phyloP scores from a whole-genome alignment of 208 protist genomes.

The Leishmania arabica region DNA sequence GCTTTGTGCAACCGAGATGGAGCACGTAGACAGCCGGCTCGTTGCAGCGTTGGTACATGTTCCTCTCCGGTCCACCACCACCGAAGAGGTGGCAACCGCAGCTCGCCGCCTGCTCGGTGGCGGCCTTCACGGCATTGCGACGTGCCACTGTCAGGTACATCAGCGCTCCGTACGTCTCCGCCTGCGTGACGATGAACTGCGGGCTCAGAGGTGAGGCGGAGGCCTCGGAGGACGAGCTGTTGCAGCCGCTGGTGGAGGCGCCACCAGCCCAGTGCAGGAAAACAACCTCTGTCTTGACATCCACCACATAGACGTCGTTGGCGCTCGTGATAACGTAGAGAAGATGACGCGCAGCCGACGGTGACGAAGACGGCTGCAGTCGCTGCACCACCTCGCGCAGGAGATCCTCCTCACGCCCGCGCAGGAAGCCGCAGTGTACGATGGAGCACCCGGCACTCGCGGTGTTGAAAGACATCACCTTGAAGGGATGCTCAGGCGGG shows the following conservation, averaged over 20 bases:
- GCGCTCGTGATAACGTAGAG: slow-evolving; percentile 33
- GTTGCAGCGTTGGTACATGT: slow-evolving; percentile 17
- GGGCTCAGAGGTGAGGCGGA: slow-evolving; percentile 20
- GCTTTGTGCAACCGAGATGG: slow-evolving; percentile 35
- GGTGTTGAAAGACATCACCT: slow-evolving; percentile 28
- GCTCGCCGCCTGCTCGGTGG: background rate
- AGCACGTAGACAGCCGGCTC: slow-evolving; percentile 35
- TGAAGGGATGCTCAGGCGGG: slow-evolving; percentile 22
- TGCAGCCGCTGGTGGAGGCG: slow-evolving; percentile 7
- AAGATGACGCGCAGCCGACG: slow-evolving; percentile 21
- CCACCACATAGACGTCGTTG: slow-evolving; percentile 34
- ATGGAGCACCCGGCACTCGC: slow-evolving; percentile 18
- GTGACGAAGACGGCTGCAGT: slow-evolving; percentile 2
- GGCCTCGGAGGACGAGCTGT: slow-evolving; percentile 2
- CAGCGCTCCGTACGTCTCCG: slow-evolving; percentile 35
- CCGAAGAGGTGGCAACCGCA: background rate
- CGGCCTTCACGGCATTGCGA: slow-evolving; percentile 9
- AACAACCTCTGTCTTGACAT: slow-evolving; percentile 28
- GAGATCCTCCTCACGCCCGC: slow-evolving; percentile 38
- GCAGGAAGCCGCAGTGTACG: slow-evolving; percentile 37
- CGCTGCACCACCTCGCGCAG: slow-evolving; percentile 32
- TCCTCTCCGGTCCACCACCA: slow-evolving; percentile 21
- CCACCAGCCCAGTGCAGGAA: slow-evolving; percentile 26
- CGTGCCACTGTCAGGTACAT: slow-evolving; percentile 35
- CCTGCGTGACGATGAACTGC: slow-evolving; percentile 30